Conservation (phyloP, 2,329 filamentous ascomycete genomes). For the Hypocrella siamensis region DNA sequence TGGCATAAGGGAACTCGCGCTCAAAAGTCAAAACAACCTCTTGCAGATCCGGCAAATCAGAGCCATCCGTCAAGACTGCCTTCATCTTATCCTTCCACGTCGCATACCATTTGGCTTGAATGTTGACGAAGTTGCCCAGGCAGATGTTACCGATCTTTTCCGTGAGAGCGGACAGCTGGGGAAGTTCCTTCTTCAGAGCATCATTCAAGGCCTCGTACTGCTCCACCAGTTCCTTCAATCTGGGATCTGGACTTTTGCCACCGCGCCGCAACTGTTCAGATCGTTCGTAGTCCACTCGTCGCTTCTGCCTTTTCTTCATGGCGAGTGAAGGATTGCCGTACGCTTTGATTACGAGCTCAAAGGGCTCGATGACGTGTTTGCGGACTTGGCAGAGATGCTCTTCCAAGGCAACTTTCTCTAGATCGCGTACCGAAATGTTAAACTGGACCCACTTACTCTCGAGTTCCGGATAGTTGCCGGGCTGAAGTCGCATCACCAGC, state of each 20-base stretch:
- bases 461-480: slow-evolving; percentile 63
- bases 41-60: slow-evolving; percentile 46
- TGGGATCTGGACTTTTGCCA: slow-evolving; percentile 77
- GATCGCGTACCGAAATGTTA: slow-evolving; percentile 72
- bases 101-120: slow-evolving; percentile 70
- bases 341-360: slow-evolving; percentile 60
- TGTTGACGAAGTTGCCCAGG: slow-evolving; percentile 66
- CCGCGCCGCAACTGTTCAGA: slow-evolving; percentile 61
- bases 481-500: slow-evolving; percentile 57
- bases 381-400: slow-evolving; percentile 63
- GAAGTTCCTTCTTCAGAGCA: slow-evolving; percentile 81
- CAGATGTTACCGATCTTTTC: slow-evolving; percentile 73
- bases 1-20: slow-evolving; percentile 61
- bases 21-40: slow-evolving; percentile 68
- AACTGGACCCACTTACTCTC: slow-evolving; percentile 93
- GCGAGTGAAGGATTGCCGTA: slow-evolving; percentile 75
- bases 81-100: slow-evolving; percentile 75
- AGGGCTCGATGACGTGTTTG: slow-evolving; percentile 72
- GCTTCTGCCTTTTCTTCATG: slow-evolving; percentile 89
- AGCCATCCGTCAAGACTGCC: slow-evolving; percentile 50
- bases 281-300: slow-evolving; percentile 76
- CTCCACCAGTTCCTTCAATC: slow-evolving; percentile 68
- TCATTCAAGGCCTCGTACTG: slow-evolving; percentile 87
- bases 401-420: slow-evolving; percentile 67
- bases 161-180: slow-evolving; percentile 66